Evolutionary conservation across 306 rosid genomes (phyloP), one percentile per base, ranked within the genome.

Genomic region (Trifolium dubium): DNA sequence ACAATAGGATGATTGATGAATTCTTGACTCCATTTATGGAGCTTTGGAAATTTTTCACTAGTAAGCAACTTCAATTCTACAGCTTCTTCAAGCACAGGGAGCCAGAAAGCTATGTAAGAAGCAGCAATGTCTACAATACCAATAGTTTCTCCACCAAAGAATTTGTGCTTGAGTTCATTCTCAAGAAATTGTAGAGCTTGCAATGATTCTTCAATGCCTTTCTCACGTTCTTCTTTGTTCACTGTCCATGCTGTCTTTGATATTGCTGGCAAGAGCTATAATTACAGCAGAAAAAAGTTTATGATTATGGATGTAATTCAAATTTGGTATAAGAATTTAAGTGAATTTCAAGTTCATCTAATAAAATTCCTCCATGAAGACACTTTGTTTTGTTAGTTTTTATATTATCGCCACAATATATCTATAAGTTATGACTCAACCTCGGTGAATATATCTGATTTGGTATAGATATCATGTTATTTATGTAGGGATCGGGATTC

Each of bases 81-180:
- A 28, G 76, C 77, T 58, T 92, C 83, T 86, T 88, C 84, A 15
- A 86, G 0, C 6, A 12, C 6, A 13, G 80, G 85, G 6, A 83
- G 72, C 97, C 92, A 88, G 18, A 35, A 81, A 10, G 85, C 87
- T 46, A 89, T 4, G 73, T 47, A 62, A 41, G 30, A 28, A 4
- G 75, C 88, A 3, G 77, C 86, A 40, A 92, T 82, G 71, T 92
- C 92, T 5, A 85, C 86, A 2, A 84, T n/a, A 3, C 77, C 64
- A 19, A 85, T 23, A 0, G 17, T 67, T 12, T 75, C 84, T 53
- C 88, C 88, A 18, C 83, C 79, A 32, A 81, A 85, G 74, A 78
- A 81, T 58, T 74, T 75, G 71, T 51, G 67, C 37, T 84, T 80
- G 1, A 84, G 70, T 37, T 71, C 82, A 31, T 84, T 64, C 64